Evolutionary conservation across 1,139 yeast species (phyloP).

Genomic region (Hemisphaericaspora xylofermentans): DNA sequence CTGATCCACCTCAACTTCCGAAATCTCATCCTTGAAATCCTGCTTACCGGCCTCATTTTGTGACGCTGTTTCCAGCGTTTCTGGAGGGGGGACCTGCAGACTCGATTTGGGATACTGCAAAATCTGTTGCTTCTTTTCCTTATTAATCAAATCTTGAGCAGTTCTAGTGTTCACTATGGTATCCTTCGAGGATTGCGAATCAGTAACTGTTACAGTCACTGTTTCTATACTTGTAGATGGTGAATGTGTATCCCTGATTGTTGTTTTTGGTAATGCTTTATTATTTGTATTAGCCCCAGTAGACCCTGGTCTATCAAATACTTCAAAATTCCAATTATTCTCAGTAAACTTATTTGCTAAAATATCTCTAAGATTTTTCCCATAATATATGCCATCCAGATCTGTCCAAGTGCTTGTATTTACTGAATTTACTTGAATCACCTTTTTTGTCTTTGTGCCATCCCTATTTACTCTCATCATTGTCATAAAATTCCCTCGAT

Average conservation of each 20-base stretch:
- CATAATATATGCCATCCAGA: conserved; percentile 26
- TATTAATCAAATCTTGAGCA: background rate
- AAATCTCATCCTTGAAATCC: too few species aligned
- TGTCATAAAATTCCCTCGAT: conserved; percentile 28
- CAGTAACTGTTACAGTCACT: conserved; percentile 9
- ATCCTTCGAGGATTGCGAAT: background rate
- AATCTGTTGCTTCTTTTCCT: background rate
- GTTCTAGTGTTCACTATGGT: background rate
- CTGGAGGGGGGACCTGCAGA: too few species aligned
- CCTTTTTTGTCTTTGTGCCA: conserved; percentile 16
- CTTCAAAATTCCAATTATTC: conserved; percentile 30
- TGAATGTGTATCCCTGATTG: too few species aligned
- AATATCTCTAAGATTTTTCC: background rate
- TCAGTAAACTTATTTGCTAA: conserved; percentile 17
- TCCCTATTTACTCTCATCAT: conserved; percentile 27
- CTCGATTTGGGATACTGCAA: background rate
- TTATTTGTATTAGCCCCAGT: background rate
- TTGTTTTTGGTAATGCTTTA: background rate
- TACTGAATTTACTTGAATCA: conserved; percentile 23
- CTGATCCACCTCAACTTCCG: too few species aligned
- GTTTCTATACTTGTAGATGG: conserved; percentile 1
- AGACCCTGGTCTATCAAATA: conserved; percentile 13
- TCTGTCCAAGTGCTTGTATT: conserved; percentile 35
- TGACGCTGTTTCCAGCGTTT: too few species aligned
- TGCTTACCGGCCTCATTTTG: too few species aligned